A percentile compares a stretch with the other conserved stretches of the same genome.
Evolutionary conservation across 441 rosid species (phyloP).

Genomic region (Erodium moschatum): DNA sequence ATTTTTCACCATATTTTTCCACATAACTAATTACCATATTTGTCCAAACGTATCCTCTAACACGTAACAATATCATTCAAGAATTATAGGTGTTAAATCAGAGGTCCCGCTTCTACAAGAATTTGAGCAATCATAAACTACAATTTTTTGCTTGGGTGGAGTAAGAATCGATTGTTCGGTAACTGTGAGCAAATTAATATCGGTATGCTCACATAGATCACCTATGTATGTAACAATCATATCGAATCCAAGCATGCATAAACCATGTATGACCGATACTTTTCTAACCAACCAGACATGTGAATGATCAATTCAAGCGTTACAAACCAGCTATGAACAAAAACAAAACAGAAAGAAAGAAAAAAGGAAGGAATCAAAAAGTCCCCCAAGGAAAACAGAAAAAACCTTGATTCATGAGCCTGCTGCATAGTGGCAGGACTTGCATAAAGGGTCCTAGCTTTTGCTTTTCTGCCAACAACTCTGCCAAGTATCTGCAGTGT

Average conservation of each 20-base stretch:
- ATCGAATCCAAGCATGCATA: background rate
- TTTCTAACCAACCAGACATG: background rate
- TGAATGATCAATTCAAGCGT: background rate
- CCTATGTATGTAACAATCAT: background rate
- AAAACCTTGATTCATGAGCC: slow-evolving; percentile 77
- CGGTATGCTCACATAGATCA: background rate
- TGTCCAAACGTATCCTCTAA: background rate
- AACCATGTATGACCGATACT: background rate
- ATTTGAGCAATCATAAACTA: background rate
- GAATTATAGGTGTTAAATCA: background rate
- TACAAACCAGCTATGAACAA: background rate
- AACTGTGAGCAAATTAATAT: background rate
- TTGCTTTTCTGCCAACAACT: slow-evolving; percentile 78
- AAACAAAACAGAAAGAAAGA: too few relatives aligned
- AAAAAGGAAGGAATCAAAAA: too few relatives aligned
- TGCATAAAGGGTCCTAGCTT: slow-evolving; percentile 72
- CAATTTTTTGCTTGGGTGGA: background rate
- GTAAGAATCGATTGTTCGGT: background rate
- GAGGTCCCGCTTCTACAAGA: background rate
- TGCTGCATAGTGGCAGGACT: slow-evolving; percentile 56
- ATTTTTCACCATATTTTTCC: background rate
- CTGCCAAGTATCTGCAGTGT: slow-evolving; percentile 57
- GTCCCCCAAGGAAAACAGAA: slow-evolving; percentile 17
- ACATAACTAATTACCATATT: background rate
- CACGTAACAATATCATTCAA: background rate